Evolutionary conservation across 2,329 filamentous ascomycete genomes (phyloP).

Genomic region (Trichoderma oligosporum): DNA sequence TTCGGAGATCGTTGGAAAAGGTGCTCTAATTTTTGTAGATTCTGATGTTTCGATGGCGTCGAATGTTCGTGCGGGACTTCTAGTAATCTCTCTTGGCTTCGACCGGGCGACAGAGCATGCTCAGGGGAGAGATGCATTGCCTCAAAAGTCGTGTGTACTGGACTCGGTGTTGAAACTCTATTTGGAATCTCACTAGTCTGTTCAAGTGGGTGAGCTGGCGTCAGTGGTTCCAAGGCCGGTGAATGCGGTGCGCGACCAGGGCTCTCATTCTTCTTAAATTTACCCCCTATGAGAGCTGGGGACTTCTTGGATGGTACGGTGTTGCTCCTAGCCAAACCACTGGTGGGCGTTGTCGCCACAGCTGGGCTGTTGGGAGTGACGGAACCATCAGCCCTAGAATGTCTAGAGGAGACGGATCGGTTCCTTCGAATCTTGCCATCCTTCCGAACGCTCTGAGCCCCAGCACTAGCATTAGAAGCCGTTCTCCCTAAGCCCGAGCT

Average conservation of each 20-base stretch:
- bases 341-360: constrained; percentile 51
- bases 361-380: constrained; percentile 66
- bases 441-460: constrained; percentile 79
- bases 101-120: constrained; percentile 34
- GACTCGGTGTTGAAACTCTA: constrained; percentile 26
- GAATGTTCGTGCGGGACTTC: constrained; percentile 40
- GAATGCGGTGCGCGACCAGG: constrained; percentile 27
- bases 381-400: constrained; percentile 70
- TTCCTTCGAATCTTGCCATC: constrained; percentile 79
- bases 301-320: constrained; percentile 90
- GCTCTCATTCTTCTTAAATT: constrained; percentile 52
- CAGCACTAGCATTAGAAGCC: constrained; percentile 82
- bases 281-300: constrained; percentile 62
- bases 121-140: constrained; percentile 29
- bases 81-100: constrained; percentile 49
- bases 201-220: constrained; percentile 31
- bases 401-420: constrained; percentile 85
- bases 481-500: constrained; percentile 58
- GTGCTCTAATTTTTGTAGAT: constrained; percentile 64
- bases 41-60: constrained; percentile 64
- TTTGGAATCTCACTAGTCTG: constrained; percentile 22
- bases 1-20: constrained; percentile 69
- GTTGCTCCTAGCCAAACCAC: constrained; percentile 67
- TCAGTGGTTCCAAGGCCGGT: constrained; percentile 39
- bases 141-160: constrained; percentile 29